A percentile compares a stretch with the other conserved stretches of the same genome.
Conservation (phyloP, 768 basidiomycete genomes). For the Cystofilobasidium macerans region DNA sequence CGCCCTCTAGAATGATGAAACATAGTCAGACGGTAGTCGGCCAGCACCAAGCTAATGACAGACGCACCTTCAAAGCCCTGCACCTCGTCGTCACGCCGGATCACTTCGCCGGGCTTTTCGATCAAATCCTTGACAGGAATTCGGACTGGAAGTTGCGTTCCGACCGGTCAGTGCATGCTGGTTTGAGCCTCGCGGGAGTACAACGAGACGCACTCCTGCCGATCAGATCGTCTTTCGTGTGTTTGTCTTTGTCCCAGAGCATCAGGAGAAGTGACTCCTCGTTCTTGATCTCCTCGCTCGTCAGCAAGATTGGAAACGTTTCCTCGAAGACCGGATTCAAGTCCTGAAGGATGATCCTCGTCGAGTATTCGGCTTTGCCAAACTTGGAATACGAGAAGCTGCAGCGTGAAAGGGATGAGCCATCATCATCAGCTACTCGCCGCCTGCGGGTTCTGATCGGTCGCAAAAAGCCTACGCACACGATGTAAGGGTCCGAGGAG, state of each 20-base stretch:
- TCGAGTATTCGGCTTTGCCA: constrained; percentile 56
- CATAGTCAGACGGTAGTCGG: neutral
- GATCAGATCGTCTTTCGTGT: constrained; percentile 41
- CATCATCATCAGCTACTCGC: neutral
- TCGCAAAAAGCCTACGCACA: no score
- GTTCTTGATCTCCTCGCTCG: constrained; percentile 54
- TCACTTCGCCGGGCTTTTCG: constrained; percentile 45
- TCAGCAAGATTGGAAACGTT: constrained; percentile 43
- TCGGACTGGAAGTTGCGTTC: constrained; percentile 30
- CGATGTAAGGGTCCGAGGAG: constrained; percentile 49
- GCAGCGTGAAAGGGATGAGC: neutral
- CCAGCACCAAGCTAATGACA: neutral
- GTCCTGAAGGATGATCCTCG: constrained; percentile 54
- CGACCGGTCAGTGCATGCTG: neutral
- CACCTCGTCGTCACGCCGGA: constrained; percentile 45
- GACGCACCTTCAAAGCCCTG: constrained; percentile 43
- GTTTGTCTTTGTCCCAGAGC: constrained; percentile 59
- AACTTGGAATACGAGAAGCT: constrained; percentile 45
- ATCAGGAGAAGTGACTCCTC: constrained; percentile 56
- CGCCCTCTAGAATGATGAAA: neutral
- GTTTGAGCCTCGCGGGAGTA: neutral
- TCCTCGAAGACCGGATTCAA: constrained; percentile 45
- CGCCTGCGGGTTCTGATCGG: no score
- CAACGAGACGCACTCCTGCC: constrained; percentile 34
- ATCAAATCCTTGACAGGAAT: constrained; percentile 45